phyloP scores from a whole-genome alignment of 306 rosid species.

The Fagus crenata region DNA sequence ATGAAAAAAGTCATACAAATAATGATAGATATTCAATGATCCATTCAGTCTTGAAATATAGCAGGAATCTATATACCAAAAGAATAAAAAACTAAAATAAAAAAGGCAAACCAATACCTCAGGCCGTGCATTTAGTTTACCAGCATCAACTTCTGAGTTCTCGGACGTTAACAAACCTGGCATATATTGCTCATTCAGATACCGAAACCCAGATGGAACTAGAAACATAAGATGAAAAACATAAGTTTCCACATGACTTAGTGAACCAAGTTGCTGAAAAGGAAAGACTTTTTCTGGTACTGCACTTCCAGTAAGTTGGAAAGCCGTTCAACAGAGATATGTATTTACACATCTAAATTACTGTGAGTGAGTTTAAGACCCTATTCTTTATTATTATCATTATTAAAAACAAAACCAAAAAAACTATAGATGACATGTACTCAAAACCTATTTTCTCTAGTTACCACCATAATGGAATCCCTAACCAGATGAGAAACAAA shows the following conservation, averaged over 20 bases:
- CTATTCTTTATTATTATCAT: not conserved
- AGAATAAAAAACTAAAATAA: not conserved
- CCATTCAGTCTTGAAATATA: slow-evolving; percentile 13
- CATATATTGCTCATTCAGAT: slow-evolving; percentile 19
- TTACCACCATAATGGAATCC: not conserved
- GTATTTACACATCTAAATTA: not conserved
- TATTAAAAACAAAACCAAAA: not conserved
- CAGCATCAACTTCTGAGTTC: slow-evolving; percentile 56
- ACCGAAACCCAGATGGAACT: slow-evolving; percentile 11
- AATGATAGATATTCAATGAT: not conserved
- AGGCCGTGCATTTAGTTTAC: slow-evolving; percentile 55
- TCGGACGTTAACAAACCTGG: slow-evolving; percentile 48
- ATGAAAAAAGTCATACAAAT: not conserved
- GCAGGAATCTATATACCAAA: slow-evolving; percentile 10
- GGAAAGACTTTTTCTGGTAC: not conserved
- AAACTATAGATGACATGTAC: not conserved
- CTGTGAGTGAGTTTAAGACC: not conserved
- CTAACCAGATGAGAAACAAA: not conserved
- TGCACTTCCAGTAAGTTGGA: slow-evolving; percentile 1
- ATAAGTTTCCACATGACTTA: slow-evolving; percentile 10
- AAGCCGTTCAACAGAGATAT: not conserved
- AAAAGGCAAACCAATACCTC: slow-evolving; percentile 59
- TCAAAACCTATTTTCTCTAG: not conserved
- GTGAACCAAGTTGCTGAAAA: slow-evolving; percentile 15
- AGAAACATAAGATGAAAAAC: slow-evolving; percentile 22